A percentile compares a stretch with the other conserved stretches of the same genome.
These are phyloP conservation scores for Nicotiana tomentosiformis DNA, from an alignment of 257 asterid species.

Conservation along the genomic window DNA sequence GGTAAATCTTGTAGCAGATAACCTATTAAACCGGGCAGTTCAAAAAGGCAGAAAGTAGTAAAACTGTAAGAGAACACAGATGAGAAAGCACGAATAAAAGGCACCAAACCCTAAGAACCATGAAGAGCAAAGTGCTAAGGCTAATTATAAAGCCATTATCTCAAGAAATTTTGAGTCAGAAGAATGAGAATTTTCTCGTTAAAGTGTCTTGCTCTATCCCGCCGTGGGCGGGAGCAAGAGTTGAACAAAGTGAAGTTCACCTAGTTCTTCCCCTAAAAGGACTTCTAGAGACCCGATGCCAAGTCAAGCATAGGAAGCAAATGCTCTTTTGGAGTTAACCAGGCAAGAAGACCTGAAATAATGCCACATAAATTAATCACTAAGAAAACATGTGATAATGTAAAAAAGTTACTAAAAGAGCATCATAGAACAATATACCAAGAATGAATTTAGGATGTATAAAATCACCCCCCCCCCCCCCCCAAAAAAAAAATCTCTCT, in stretches of 20 bases:
- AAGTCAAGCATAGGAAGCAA: not conserved
- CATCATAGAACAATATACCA: too few species aligned
- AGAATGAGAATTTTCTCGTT: not conserved
- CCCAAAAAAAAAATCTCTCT: not conserved
- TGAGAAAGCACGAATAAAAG: not conserved
- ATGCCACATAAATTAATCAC: not conserved
- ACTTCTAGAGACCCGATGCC: not conserved
- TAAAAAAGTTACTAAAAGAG: too few species aligned
- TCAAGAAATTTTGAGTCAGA: not conserved
- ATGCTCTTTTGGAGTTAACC: not conserved
- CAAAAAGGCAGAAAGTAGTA: not conserved
- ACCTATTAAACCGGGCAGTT: not conserved
- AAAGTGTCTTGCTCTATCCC: not conserved
- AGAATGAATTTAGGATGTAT: too few species aligned
- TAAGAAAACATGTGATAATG: too few species aligned
- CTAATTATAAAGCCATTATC: not conserved
- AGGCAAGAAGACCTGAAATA: not conserved
- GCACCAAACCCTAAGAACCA: not conserved
- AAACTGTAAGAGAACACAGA: not conserved
- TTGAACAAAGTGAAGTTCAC: not conserved
- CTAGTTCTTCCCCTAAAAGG: not conserved
- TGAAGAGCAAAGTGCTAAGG: not conserved
- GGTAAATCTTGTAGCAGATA: not conserved
- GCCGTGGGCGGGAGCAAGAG: not conserved
- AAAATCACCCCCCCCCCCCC: not conserved